Base-by-base conservation (phyloP, 2,329 filamentous ascomycete genomes). In the Clarireedia monteithiana region DNA sequence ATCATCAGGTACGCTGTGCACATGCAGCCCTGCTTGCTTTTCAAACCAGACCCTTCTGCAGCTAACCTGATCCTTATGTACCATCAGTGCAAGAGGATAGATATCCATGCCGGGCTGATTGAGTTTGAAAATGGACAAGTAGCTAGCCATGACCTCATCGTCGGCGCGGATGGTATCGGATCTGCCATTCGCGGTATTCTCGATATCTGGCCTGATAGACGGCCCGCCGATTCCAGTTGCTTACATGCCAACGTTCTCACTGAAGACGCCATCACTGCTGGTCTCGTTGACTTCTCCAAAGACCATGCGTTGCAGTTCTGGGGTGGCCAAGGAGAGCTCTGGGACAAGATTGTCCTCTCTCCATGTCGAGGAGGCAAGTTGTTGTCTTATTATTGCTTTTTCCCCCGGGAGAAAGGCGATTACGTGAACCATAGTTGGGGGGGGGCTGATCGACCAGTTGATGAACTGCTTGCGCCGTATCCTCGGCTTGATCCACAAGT, bases 321-420 rank as follows among this genome's bases (percentile, higher is more conserved):
- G 84, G 85, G 85, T 26, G 85, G 85, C 1, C 78, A 82, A 52
- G 79, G 83, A 53, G 73, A 71, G 55, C 82, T 80, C 64, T 81
- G 30, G 30, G 30, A 86, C 69, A 88, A 88, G 74, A 87, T 88
- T 57, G 84, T 88, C 5, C 72, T 88, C 2, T 86, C 83, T 0
- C 83, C 84, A 5, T 88, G 85, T 71, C 84, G 86, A 64, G 79
- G 78, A 23, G 83, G 84, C 53, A 79, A 79, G 58, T 71, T 86
- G 2, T 73, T 86, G 3, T 85, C 82, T 0, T 88, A 85, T 71
- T 88, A 88, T 70, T 86, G 83, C 70, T 86, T 86, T 74, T 86
- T 85, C 69, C 79, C 83, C 0, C 75, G 79, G 51, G 60, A 77
- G 5, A 74, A 76, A 58, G 80, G 81, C 6, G 82, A 86, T 66